Evolutionary conservation across 345 rosid species (phyloP).

Genomic region (Euphorbia lathyris): DNA sequence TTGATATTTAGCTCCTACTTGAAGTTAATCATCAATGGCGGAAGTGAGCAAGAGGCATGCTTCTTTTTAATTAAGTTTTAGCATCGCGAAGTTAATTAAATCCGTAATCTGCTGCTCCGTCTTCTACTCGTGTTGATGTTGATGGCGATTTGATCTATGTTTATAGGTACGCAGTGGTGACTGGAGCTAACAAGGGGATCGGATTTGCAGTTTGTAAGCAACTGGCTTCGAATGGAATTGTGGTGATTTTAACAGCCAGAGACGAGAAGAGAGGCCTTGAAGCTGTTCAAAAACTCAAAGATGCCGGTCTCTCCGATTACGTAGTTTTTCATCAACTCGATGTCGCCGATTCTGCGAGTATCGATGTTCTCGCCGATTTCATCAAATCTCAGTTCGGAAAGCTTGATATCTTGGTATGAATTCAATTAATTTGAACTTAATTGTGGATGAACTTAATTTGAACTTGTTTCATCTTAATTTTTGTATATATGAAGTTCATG

Average conservation of each 20-base stretch:
- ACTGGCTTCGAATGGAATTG: conserved; percentile 13
- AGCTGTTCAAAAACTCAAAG: conserved; percentile 7
- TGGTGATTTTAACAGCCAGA: conserved; percentile 16
- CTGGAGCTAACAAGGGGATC: conserved; percentile 36
- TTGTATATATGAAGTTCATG: neutral
- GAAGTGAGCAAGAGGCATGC: too few species aligned
- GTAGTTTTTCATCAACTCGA: conserved; percentile 22
- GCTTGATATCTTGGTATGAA: conserved; percentile 24
- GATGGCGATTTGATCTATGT: too few species aligned
- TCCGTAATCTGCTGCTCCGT: too few species aligned
- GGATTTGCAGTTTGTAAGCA: conserved; percentile 23
- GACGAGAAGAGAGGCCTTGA: conserved; percentile 17
- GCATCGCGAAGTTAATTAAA: too few species aligned
- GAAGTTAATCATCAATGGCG: too few species aligned
- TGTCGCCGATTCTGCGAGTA: conserved; percentile 8
- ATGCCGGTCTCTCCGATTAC: conserved; percentile 8
- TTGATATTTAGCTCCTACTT: too few species aligned
- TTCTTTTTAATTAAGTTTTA: too few species aligned
- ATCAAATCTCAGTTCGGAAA: conserved; percentile 21
- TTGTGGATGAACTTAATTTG: neutral
- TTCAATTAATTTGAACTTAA: too few species aligned
- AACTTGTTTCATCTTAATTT: neutral
- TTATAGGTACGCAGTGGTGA: conserved; percentile 35
- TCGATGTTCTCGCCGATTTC: conserved; percentile 16
- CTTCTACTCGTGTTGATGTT: too few species aligned